Percentiles rank a stretch among this genome's conserved stretches.
Conservation (phyloP, 208 protist genomes). For the Angomonas deanei region DNA sequence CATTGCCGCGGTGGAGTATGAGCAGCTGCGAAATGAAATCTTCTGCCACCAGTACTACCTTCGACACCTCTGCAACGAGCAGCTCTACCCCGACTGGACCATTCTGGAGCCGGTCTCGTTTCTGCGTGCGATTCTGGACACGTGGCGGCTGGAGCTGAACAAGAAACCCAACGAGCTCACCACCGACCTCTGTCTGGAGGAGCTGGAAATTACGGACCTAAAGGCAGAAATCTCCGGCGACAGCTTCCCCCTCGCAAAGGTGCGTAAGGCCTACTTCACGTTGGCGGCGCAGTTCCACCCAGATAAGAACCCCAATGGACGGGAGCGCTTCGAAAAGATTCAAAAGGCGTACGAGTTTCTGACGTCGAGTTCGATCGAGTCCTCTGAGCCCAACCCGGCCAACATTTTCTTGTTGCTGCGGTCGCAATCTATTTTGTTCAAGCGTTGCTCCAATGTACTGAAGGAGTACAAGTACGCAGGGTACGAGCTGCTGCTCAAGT, state of each 20-base stretch:
- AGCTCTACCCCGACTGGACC: conserved; percentile 89
- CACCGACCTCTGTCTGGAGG: conserved; percentile 45
- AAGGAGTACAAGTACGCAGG: conserved; percentile 93
- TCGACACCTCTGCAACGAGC: conserved; percentile 89
- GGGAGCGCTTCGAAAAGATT: conserved; percentile 92
- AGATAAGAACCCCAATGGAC: conserved; percentile 94
- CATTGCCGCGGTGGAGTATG: conserved; percentile 86
- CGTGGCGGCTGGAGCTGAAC: conserved; percentile 82
- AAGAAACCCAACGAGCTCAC: conserved; percentile 81
- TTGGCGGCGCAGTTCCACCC: conserved; percentile 93
- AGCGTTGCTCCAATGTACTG: conserved; percentile 66
- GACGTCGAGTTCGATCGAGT: conserved; percentile 8
- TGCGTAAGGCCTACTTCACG: conserved; percentile 93
- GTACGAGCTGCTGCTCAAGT: conserved; percentile 83
- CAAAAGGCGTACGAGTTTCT: conserved; percentile 89
- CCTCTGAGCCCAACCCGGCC: conserved; percentile 35
- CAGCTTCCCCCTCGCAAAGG: conserved; percentile 22
- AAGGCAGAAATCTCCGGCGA: background rate
- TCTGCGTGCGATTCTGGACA: conserved; percentile 78
- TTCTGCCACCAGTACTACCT: conserved; percentile 95
- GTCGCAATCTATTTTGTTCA: conserved; percentile 92
- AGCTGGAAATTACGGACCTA: conserved; percentile 53
- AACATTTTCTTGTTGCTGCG: conserved; percentile 75
- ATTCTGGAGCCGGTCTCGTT: conserved; percentile 82
- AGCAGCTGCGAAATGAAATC: conserved; percentile 83